Conservation (phyloP, 2,329 filamentous ascomycete species). For the Waltergamsia citrina region DNA sequence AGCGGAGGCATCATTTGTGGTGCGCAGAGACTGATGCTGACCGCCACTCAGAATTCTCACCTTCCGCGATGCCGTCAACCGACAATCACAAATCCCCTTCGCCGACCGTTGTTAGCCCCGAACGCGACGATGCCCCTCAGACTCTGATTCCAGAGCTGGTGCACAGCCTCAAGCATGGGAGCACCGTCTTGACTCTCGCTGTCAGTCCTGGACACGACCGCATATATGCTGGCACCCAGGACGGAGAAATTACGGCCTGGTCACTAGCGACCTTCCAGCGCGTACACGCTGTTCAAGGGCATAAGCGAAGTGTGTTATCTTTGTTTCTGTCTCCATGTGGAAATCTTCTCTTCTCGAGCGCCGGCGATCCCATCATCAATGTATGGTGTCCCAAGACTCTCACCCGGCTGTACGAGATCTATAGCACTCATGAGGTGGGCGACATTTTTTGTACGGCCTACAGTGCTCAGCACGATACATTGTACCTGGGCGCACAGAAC, state of each 20-base stretch:
- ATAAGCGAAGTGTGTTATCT: constrained; percentile 83
- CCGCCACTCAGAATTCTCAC: not conserved
- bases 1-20: no score
- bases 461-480: constrained; percentile 65
- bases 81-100: not conserved
- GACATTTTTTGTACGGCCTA: constrained; percentile 95
- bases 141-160: constrained; percentile 47
- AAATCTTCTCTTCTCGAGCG: constrained; percentile 78
- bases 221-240: constrained; percentile 88
- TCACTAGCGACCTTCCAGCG: constrained; percentile 81
- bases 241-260: constrained; percentile 89
- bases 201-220: constrained; percentile 68
- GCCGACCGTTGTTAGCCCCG: constrained; percentile 1
- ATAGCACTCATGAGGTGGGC: constrained; percentile 87
- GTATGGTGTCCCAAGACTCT: constrained; percentile 80
- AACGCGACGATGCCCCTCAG: constrained; percentile 2
- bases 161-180: constrained; percentile 68
- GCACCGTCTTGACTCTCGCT: constrained; percentile 73
- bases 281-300: constrained; percentile 70
- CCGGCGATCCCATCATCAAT: constrained; percentile 88
- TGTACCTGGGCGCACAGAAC: constrained; percentile 91
- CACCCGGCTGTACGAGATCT: constrained; percentile 75
- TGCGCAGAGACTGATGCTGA: no score
- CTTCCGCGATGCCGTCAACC: constrained; percentile 1
- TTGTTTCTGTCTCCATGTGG: constrained; percentile 71